phyloP scores from a whole-genome alignment of 1,284 basidiomycete genomes.

The Cutaneotrichosporon mucoides region DNA sequence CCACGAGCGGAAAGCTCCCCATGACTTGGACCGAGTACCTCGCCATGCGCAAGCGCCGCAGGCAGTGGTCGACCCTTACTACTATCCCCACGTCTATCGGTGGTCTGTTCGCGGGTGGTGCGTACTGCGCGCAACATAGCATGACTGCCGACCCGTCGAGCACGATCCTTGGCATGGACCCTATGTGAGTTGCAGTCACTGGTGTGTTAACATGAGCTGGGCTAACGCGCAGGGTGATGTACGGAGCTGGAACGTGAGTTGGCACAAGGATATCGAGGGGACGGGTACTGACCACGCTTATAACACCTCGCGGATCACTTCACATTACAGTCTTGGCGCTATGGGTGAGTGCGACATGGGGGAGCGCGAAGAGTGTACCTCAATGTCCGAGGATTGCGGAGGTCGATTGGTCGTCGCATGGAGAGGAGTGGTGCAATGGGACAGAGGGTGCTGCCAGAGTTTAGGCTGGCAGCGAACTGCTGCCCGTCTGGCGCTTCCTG shows the following conservation, averaged over 20 bases:
- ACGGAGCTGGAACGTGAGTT: conserved; percentile 64
- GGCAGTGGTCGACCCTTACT: conserved; percentile 54
- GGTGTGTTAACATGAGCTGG: no score
- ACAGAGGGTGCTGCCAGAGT: no score
- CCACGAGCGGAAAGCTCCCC: conserved; percentile 25
- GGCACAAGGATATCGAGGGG: no score
- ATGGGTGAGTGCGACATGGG: conserved; percentile 6
- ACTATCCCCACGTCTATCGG: conserved; percentile 69
- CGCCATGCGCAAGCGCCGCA: conserved; percentile 55
- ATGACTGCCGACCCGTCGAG: conserved; percentile 60
- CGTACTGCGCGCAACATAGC: conserved; percentile 42
- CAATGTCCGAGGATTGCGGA: no score
- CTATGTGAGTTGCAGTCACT: conserved; percentile 53
- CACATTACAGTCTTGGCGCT: conserved; percentile 3
- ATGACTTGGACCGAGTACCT: conserved; percentile 79
- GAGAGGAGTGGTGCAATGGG: no score
- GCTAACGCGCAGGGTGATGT: conserved; percentile 56
- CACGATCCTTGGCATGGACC: conserved; percentile 80
- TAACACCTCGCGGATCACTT: neutral
- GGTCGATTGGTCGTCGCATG: no score
- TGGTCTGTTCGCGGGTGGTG: conserved; percentile 65
- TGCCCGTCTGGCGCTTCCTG: no score
- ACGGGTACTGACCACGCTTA: no score
- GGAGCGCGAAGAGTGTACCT: no score
- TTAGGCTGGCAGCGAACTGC: no score